Conservation (phyloP, 1,284 basidiomycete species). For the Singerocomus rubriflavus region DNA sequence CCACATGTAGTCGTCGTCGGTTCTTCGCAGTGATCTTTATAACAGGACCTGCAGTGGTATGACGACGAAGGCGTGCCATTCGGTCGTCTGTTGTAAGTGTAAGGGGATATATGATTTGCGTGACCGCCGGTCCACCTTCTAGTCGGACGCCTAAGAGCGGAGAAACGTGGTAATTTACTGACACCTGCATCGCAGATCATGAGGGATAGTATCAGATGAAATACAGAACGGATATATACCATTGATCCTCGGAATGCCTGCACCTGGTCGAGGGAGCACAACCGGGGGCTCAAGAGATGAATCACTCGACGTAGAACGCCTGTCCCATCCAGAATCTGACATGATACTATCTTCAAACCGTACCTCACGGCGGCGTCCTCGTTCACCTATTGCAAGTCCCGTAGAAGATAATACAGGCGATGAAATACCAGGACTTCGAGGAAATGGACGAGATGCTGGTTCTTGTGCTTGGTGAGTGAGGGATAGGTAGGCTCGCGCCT, state of each 20-base stretch:
- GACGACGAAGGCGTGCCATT: constrained; percentile 17
- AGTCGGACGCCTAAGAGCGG: constrained; percentile 25
- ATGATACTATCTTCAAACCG: constrained; percentile 36
- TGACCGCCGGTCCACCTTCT: constrained; percentile 20
- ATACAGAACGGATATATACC: constrained; percentile 12
- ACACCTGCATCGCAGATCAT: constrained; percentile 20
- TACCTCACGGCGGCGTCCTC: constrained; percentile 33
- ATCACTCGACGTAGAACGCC: constrained; percentile 33
- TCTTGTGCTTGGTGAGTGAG: constrained; percentile 24
- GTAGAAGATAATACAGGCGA: constrained; percentile 33
- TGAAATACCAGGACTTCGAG: constrained; percentile 24
- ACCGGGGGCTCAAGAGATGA: constrained; percentile 30
- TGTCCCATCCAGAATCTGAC: constrained; percentile 32
- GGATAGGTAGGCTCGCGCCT: constrained; percentile 33
- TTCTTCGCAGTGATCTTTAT: constrained; percentile 32
- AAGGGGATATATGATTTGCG: constrained; percentile 4
- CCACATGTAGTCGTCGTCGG: constrained; percentile 37
- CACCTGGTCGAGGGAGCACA: constrained; percentile 15
- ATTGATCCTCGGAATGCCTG: constrained; percentile 13
- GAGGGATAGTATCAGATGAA: not conserved
- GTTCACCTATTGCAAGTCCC: constrained; percentile 27
- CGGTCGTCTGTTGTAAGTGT: constrained; percentile 9
- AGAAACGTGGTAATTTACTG: constrained; percentile 33
- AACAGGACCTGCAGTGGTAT: constrained; percentile 35
- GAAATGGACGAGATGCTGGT: constrained; percentile 7